Conservation (phyloP, 305 asterid genomes). For the Striga hermonthica region DNA sequence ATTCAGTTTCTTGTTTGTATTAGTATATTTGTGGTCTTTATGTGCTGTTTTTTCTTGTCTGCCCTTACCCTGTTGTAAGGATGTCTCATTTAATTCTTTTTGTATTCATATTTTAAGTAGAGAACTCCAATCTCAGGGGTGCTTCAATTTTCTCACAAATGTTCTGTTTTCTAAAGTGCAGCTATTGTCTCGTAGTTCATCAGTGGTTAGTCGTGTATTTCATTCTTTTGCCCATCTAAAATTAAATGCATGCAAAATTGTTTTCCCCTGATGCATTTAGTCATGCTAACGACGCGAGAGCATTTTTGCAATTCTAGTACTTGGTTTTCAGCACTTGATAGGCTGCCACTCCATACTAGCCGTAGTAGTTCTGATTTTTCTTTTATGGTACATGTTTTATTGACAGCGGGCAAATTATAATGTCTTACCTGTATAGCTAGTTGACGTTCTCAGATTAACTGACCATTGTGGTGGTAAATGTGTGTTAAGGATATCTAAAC, state of each 20-base stretch:
- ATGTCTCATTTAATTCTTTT: neutral
- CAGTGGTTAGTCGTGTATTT: neutral
- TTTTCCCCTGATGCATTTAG: neutral
- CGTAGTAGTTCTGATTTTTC: neutral
- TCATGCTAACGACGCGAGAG: neutral
- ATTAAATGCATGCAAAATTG: neutral
- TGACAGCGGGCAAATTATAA: neutral
- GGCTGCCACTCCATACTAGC: neutral
- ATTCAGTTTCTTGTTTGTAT: neutral
- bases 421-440: neutral
- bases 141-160: neutral
- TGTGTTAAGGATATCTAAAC: neutral
- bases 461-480: neutral
- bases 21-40: neutral
- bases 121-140: neutral
- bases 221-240: neutral
- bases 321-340: constrained; percentile 2
- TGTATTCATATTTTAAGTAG: neutral
- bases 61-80: neutral
- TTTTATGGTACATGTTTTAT: neutral
- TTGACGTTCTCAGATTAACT: neutral
- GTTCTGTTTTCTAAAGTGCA: neutral
- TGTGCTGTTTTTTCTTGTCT: neutral
- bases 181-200: neutral
- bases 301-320: neutral